phyloP scores from a whole-genome alignment of 106 monocot species.

The Narthecium ossifragum region DNA sequence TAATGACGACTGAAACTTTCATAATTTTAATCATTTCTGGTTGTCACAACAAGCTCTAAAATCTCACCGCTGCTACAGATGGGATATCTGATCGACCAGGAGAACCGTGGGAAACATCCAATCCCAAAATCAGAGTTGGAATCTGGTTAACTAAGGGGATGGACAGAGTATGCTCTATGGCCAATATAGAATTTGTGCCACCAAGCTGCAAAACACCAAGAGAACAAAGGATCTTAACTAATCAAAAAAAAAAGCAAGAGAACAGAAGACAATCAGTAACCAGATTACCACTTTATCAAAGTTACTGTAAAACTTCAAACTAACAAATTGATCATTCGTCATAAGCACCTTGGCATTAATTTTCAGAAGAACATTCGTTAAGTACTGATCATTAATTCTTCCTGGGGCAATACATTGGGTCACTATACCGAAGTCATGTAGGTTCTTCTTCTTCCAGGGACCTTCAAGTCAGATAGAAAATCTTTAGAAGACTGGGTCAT shows the following conservation, averaged over 20 bases:
- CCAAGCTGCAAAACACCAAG: slow-evolving; percentile 40
- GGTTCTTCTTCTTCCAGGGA: slow-evolving; percentile 84
- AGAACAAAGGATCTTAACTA: not conserved
- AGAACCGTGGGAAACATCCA: slow-evolving; percentile 73
- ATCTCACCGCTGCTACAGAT: slow-evolving; percentile 73
- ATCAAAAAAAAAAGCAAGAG: not conserved
- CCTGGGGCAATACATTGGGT: slow-evolving; percentile 67
- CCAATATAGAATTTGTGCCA: slow-evolving; percentile 52
- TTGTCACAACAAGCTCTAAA: too few species aligned
- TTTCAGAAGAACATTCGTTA: slow-evolving; percentile 74
- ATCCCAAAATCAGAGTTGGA: slow-evolving; percentile 76
- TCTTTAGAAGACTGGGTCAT: not conserved
- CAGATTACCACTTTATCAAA: not conserved
- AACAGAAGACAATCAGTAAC: not conserved
- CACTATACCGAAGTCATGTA: slow-evolving; percentile 56
- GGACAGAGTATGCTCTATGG: slow-evolving; percentile 23
- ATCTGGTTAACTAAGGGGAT: slow-evolving; percentile 44
- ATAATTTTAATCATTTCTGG: too few species aligned
- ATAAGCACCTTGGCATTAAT: slow-evolving; percentile 65
- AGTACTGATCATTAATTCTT: slow-evolving; percentile 65
- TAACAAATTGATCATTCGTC: not conserved
- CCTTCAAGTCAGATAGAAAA: slow-evolving; percentile 23
- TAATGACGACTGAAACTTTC: not conserved
- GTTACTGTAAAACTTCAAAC: not conserved
- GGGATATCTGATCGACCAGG: slow-evolving; percentile 52